Base-by-base conservation (phyloP, 768 basidiomycete species). In the Lentinula edodes region DNA sequence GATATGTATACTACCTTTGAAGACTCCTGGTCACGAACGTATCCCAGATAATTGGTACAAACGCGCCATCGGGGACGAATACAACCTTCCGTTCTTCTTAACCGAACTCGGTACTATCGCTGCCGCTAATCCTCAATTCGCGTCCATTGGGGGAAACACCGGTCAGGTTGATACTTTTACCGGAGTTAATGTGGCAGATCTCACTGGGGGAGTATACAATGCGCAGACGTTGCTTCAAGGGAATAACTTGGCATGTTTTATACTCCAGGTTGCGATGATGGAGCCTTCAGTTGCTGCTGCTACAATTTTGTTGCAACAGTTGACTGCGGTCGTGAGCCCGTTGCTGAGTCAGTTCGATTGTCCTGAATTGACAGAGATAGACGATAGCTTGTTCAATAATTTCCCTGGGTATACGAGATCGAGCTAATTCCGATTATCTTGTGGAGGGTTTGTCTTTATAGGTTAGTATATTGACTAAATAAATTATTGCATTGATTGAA, bases 1-100 rank as follows among this genome's bases (percentile, higher is more conserved):
- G 28, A 28, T 13, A 39, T 39, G 6, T 39, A 8, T 13, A 36
- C 32, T 36, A 15, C 18, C 7, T 18, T 55, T 28, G 28, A 28
- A 28, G 52, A 45, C 32, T n/a, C 61, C 39, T 34, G 61, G 61
- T 12, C 54, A 57, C 2, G 61, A 61, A 39, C 61, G 61, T 35
- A 61, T 61, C 20, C 61, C 61, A 15, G 38, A 43, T 39, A 58
- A 56, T 34, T 61, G 54, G 53, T 57, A 61, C n/a, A 52, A 53
- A 28, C 61, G 61, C 16, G 48, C 53, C 32, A 32, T 35, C 6
- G 52, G 52, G 10, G 52, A 58, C 20, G 61, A 61, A 35, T 61
- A 61, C 61, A 0, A 57, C 0, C 12, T 53, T 41, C 12, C 23
- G 20, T 34, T 42, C 16, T 4, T 57, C 0, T 28, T 28, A 28